Evolutionary conservation across 306 rosid genomes (phyloP), one percentile per base, ranked within the genome.

Genomic region (Prunus salicina): DNA sequence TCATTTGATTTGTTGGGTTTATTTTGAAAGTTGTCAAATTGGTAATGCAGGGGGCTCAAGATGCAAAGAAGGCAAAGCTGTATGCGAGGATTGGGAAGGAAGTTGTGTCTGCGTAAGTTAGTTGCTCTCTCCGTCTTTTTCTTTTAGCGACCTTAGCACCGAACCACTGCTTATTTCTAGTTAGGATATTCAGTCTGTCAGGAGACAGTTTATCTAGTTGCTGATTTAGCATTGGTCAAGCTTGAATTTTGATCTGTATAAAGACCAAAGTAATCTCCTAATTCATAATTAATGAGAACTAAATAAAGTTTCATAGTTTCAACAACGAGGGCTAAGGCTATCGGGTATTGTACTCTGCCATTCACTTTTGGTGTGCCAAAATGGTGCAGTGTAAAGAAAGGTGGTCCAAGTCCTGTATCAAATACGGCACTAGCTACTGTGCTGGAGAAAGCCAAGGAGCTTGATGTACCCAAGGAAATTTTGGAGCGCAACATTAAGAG

Each of bases 381-480:
- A 49, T 68, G 53, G 49, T 87, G 79, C 84, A 94, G 97, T 43
- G 88, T 90, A 57, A 92, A 89, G 83, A 92, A 69, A 84, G 93
- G 96, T 25, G 97, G 98, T 73, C 93, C 97, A 9, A 90, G 79
- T 88, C 88, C 91, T 62, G 67, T 80, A 45, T 84, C 96, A 19
- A 95, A 92, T 85, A 71, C 89, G 51, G 81, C 84, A 61, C 75
- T 92, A 84, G 97, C 88, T 77, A 87, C 93, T 80, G 77, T 95
- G 73, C 85, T 92, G 56, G 96, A 89, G 82, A 90, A 92, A 80
- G 91, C 89, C 88, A 95, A 95, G 90, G 97, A 92, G 84, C 96
- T 95, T 63, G 98, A 95, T 78, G 93, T 92, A 67, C 98, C 98
- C 13, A 90, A 87, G 78, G 98, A 90, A 67, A 89, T 95, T 73